phyloP scores from a whole-genome alignment of 1,284 basidiomycete species.

The Pseudozyma sp. region DNA sequence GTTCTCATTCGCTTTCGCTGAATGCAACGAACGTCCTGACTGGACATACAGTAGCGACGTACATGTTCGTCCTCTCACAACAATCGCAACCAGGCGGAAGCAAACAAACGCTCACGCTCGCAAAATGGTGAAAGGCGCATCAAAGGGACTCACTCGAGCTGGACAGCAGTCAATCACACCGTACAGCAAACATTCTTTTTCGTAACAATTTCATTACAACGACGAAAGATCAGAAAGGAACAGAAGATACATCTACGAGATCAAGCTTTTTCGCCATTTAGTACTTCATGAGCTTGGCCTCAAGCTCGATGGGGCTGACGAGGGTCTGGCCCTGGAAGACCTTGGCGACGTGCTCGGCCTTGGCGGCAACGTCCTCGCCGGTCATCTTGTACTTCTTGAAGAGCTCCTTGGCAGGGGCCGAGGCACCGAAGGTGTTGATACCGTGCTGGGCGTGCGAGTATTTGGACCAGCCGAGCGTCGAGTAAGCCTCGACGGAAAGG shows the following conservation, averaged over 20 bases:
- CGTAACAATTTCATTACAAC: conserved; percentile 9
- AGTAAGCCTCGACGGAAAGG: conserved; percentile 85
- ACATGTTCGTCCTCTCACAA: no score
- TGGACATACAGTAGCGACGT: no score
- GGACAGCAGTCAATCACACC: not conserved
- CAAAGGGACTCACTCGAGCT: not conserved
- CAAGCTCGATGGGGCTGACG: conserved; percentile 77
- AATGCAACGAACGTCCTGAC: no score
- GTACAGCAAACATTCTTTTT: not conserved
- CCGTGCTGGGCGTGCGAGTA: conserved; percentile 66
- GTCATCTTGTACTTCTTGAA: conserved; percentile 73
- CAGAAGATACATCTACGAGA: conserved; percentile 11
- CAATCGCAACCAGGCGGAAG: no score
- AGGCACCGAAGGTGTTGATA: conserved; percentile 75
- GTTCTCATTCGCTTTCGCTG: no score
- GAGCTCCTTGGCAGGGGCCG: conserved; percentile 87
- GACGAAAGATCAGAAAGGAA: not conserved
- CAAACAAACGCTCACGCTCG: no score
- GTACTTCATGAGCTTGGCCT: conserved; percentile 49
- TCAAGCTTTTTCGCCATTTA: conserved; percentile 9
- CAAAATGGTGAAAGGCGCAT: no score
- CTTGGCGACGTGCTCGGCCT: conserved; percentile 85
- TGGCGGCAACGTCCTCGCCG: conserved; percentile 77
- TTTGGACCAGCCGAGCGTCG: conserved; percentile 67
- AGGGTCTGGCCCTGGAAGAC: conserved; percentile 87